phyloP scores from a whole-genome alignment of 768 basidiomycete species.

The Strobilomyces dryophilus region DNA sequence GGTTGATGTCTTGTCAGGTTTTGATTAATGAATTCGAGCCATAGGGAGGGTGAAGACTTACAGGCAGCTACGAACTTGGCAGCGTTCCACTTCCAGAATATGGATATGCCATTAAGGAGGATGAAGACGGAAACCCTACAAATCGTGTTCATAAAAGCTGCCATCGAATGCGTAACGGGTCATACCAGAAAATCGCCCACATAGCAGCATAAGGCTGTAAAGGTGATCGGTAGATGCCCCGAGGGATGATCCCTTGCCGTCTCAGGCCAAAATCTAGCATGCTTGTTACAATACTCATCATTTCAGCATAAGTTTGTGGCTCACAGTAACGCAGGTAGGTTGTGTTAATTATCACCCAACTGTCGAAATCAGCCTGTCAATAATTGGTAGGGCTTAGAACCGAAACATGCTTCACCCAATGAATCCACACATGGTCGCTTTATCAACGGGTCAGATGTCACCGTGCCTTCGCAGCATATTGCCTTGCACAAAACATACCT shows the following conservation, averaged over 20 bases:
- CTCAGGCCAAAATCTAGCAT: constrained; percentile 12
- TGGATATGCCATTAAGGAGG: constrained; percentile 49
- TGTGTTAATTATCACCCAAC: constrained; percentile 64
- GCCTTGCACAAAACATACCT: constrained; percentile 25
- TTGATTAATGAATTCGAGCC: neutral
- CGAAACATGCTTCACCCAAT: constrained; percentile 28
- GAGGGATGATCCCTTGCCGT: constrained; percentile 49
- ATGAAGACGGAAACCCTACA: constrained; percentile 44
- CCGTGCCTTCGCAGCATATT: neutral
- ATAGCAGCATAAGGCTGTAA: constrained; percentile 67
- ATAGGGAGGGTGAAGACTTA: constrained; percentile 20
- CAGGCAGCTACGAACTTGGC: constrained; percentile 44
- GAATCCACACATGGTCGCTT: constrained; percentile 60
- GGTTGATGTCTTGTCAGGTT: constrained; percentile 34
- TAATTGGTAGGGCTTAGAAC: constrained; percentile 36
- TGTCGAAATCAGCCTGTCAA: constrained; percentile 41
- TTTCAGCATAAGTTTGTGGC: constrained; percentile 18
- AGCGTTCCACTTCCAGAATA: constrained; percentile 62
- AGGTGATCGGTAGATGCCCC: constrained; percentile 55
- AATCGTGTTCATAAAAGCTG: neutral
- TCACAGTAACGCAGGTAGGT: constrained; percentile 71
- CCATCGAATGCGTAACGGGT: constrained; percentile 23
- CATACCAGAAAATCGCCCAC: constrained; percentile 69
- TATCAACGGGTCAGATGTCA: neutral
- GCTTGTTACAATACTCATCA: constrained; percentile 23